A percentile compares a stretch with the other conserved stretches of the same genome.
phyloP scores from a whole-genome alignment of 129 eudicot species.

The Flaveria bidentis region DNA sequence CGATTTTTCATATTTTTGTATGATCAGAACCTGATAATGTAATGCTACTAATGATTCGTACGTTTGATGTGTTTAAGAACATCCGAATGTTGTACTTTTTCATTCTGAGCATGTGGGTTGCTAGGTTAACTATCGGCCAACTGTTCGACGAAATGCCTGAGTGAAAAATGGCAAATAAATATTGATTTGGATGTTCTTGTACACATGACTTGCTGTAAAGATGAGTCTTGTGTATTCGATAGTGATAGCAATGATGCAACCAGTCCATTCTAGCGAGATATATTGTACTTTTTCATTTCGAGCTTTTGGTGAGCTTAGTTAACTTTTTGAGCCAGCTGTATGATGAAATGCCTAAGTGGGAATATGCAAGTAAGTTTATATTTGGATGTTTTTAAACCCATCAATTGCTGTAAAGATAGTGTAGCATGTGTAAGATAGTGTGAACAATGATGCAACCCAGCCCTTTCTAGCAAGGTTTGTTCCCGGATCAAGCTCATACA shows the following conservation, averaged over 20 bases:
- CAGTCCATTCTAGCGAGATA: not conserved
- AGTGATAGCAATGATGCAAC: not conserved
- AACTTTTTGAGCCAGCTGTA: not conserved
- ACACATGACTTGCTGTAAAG: not conserved
- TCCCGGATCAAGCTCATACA: too few relatives aligned
- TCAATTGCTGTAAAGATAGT: not conserved
- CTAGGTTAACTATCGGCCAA: not conserved
- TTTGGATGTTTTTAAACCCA: not conserved
- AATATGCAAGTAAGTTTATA: not conserved
- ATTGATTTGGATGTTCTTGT: not conserved
- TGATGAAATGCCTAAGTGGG: constrained; percentile 14
- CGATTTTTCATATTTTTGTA: not conserved
- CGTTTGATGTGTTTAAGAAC: not conserved
- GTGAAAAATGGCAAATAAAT: not conserved
- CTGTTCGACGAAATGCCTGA: constrained; percentile 19
- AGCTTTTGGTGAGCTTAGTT: not conserved
- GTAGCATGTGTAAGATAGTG: not conserved
- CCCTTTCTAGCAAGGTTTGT: not conserved
- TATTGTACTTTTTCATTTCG: not conserved
- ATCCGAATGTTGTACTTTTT: not conserved
- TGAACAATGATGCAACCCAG: not conserved
- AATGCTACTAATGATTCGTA: not conserved
- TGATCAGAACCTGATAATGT: not conserved
- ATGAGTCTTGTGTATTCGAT: not conserved
- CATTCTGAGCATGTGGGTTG: not conserved